phyloP scores from a whole-genome alignment of 257 asterid species.

The Salvia rosmarinus region DNA sequence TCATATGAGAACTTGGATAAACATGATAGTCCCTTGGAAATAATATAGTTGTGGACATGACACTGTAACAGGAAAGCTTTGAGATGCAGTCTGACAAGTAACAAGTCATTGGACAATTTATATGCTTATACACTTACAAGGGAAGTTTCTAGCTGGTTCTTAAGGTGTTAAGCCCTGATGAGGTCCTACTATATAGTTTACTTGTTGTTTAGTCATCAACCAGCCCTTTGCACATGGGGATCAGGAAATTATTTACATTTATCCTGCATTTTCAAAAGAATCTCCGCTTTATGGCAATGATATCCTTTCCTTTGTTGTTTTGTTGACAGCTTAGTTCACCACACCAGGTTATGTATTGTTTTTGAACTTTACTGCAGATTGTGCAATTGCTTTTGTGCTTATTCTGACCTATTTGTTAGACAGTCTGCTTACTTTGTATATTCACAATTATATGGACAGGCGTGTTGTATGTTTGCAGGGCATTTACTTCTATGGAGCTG shows the following conservation, averaged over 20 bases:
- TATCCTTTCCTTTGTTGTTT: too few relatives aligned
- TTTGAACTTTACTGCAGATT: slow-evolving; percentile 1
- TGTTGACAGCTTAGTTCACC: background rate
- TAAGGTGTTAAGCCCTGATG: background rate
- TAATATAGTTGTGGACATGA: background rate
- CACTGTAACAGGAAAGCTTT: background rate
- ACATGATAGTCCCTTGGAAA: background rate
- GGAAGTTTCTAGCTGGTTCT: background rate
- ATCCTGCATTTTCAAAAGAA: slow-evolving; percentile 5
- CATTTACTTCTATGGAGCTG: slow-evolving; percentile 75
- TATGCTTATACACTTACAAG: background rate
- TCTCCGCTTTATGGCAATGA: background rate
- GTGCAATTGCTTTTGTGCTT: slow-evolving; percentile 13
- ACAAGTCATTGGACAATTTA: background rate
- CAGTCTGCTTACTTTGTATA: background rate
- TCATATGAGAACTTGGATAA: background rate
- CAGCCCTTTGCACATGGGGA: slow-evolving; percentile 3
- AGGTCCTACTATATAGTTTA: background rate
- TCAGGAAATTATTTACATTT: background rate
- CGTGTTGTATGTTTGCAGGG: slow-evolving; percentile 52
- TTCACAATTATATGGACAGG: slow-evolving; percentile 3
- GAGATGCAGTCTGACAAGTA: background rate
- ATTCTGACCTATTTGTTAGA: background rate
- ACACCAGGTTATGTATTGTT: slow-evolving; percentile 17
- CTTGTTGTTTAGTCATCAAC: slow-evolving; percentile 9